Base-by-base conservation (phyloP, 805 yeast species). In the Ogataea ganodermae region DNA sequence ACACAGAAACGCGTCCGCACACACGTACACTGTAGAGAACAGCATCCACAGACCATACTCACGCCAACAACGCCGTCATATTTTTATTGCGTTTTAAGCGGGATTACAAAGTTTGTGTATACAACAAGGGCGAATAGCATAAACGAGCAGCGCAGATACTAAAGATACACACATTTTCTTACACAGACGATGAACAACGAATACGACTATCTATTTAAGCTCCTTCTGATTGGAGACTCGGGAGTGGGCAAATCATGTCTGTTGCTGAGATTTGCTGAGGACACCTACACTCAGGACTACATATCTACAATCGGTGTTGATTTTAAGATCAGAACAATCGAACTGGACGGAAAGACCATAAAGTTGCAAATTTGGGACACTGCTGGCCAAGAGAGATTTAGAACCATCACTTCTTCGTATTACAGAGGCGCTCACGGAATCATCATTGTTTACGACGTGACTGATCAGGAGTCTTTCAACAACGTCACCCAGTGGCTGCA, bases 321-420 rank as follows among this genome's bases (percentile, higher is more conserved):
- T 69, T 94, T 94, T 77, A 80, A 80, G 62, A 86, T 86, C 67
- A 83, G 90, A 74, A 87, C 94, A 42, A 86, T 87, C 46, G 98
- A 94, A 67, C 77, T 94, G 51, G 97, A 94, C 61, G 98, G 98
- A 56, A 94, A 94, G 76, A 89, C 96, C 45, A 94, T 94, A 67
- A 94, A 94, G 73, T 80, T 94, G 65, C 99, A 94, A 74, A 92
- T 94, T 66, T 94, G 99, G 99, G 99, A 94, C 68, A 94, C 99
- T 47, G 99, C 98, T 10, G 99, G 99, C 39, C 99, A 94, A 75
- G 99, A 94, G 71, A 78, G 99, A 61, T 94, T 94, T 75, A 84
- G 98, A 73, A 94, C 99, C 43, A 92, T 92, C 72, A 94, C 98
- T 10, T 88, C 97, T 12, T 89, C 97, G 13, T 92, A 92, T 74